Base-by-base conservation (phyloP, 345 rosid species). In the Alliaria petiolata region DNA sequence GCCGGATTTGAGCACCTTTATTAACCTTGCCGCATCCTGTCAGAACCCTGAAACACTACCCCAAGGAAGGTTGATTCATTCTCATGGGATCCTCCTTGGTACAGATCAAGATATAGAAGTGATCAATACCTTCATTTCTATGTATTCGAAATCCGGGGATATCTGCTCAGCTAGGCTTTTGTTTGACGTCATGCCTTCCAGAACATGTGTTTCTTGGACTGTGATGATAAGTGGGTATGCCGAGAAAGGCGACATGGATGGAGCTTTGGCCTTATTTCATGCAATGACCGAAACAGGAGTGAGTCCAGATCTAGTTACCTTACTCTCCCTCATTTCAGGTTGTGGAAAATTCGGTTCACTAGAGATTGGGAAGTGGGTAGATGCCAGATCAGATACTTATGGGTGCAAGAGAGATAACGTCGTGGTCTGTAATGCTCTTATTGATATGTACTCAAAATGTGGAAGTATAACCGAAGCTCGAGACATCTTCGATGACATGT, bases 171-270 rank as follows among this genome's bases (percentile, higher is more conserved):
- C 89, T 0, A 83, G 89, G 73, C 52, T 65, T 52, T 71, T 89
- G 42, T 87, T 89, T 62, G 87, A 89, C 72, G 20, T 51, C 49
- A 78, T 84, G 85, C 16, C 62, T 33, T 26, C 45, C 36, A 79
- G 79, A 77, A 80, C 87, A 69, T 56, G 80, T 74, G 91, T 89
- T 78, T 83, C 98, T 6, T 92, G 98, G 98, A 88, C 87, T 73
- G 93, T 86, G 8, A 85, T 92, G 82, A 86, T 92, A 57, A 79
- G 85, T 46, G 98, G 93, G 47, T 86, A 84, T 80, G 88, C 87
- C 3, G 81, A 80, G 72, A 84, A 81, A 65, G 92, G 92, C 34
- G 72, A 87, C 59, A 62, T 86, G 76, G 85, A 78, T 72, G 86
- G 78, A 67, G 96, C 86, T 0, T 76, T 83, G 79, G 58, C 52